These are phyloP conservation scores for Mortierella sp. DNA, from an alignment of 371 early-diverging fungal species.

Conservation along the genomic window DNA sequence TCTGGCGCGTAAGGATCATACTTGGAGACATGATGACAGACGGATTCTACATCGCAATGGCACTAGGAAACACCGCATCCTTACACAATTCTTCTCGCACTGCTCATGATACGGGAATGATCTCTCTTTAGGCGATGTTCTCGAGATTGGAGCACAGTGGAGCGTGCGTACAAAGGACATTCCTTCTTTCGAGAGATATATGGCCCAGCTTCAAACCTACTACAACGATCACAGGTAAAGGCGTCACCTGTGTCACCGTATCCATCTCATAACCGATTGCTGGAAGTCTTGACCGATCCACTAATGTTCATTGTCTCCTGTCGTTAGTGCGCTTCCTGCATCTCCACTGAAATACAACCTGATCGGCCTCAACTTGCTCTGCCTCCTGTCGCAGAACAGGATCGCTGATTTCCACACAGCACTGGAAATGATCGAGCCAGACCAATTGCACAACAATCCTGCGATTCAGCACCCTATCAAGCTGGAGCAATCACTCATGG, in stretches of 20 bases:
- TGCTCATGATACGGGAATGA: too few relatives aligned
- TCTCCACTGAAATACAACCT: constrained; percentile 89
- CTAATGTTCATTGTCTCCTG: background rate
- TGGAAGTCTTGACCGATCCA: too few relatives aligned
- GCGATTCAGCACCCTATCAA: constrained; percentile 92
- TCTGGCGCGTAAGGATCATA: constrained; percentile 70
- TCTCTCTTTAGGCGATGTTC: constrained; percentile 77
- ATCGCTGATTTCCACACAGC: constrained; percentile 96
- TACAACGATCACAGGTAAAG: constrained; percentile 86
- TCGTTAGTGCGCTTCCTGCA: constrained; percentile 67
- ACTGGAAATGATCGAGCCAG: constrained; percentile 90
- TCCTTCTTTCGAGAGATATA: constrained; percentile 92
- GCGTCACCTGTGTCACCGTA: too few relatives aligned
- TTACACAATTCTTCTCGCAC: too few relatives aligned
- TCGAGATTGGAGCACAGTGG: constrained; percentile 93
- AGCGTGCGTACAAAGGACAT: constrained; percentile 88
- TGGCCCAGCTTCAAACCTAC: constrained; percentile 91
- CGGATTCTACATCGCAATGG: background rate
- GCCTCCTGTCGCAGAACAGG: constrained; percentile 91
- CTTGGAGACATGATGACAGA: background rate
- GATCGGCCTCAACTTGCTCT: constrained; percentile 91
- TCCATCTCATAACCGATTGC: too few relatives aligned
- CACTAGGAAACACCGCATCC: background rate
- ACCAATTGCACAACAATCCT: constrained; percentile 78
- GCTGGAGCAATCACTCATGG: constrained; percentile 94